Percentiles rank a stretch among this genome's conserved stretches.
phyloP scores from a whole-genome alignment of 352 stramenopile species.

The Globisporangium rhizosaccharum region DNA sequence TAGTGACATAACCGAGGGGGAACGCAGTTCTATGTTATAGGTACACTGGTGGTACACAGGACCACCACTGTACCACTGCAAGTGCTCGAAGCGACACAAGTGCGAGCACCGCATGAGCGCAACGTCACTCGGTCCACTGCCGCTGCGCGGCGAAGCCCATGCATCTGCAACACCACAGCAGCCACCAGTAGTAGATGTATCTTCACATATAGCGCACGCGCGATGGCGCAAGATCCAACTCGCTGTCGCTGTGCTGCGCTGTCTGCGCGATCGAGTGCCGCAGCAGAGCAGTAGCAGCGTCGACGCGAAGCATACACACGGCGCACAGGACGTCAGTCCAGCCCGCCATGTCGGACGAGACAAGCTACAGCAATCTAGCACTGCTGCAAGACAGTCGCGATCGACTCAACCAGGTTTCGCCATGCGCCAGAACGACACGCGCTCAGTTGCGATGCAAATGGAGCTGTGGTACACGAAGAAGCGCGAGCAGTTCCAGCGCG shows the following conservation, averaged over 20 bases:
- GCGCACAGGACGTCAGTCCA: not conserved
- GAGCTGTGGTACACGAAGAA: constrained; percentile 20
- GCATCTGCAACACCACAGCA: too few relatives aligned
- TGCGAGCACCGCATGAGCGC: too few relatives aligned
- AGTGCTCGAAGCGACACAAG: too few relatives aligned
- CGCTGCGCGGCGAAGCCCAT: too few relatives aligned
- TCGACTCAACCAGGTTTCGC: too few relatives aligned
- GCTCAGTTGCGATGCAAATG: constrained; percentile 2
- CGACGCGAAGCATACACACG: not conserved
- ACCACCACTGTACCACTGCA: too few relatives aligned
- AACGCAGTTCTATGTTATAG: too few relatives aligned
- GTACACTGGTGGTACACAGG: too few relatives aligned
- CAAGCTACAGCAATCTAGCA: not conserved
- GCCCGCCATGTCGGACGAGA: not conserved
- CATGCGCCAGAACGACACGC: constrained; percentile 1
- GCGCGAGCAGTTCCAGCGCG: constrained; percentile 21
- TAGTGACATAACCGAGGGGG: too few relatives aligned
- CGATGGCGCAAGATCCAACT: constrained; percentile 8
- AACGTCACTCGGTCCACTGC: too few relatives aligned
- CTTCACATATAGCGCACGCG: not conserved
- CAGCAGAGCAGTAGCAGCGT: not conserved
- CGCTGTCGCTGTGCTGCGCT: not conserved
- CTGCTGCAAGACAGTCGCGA: too few relatives aligned
- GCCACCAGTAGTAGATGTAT: too few relatives aligned
- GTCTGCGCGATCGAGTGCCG: not conserved